Evolutionary conservation across 352 stramenopile species (phyloP).

Genomic region (Phytophthora vignae): DNA sequence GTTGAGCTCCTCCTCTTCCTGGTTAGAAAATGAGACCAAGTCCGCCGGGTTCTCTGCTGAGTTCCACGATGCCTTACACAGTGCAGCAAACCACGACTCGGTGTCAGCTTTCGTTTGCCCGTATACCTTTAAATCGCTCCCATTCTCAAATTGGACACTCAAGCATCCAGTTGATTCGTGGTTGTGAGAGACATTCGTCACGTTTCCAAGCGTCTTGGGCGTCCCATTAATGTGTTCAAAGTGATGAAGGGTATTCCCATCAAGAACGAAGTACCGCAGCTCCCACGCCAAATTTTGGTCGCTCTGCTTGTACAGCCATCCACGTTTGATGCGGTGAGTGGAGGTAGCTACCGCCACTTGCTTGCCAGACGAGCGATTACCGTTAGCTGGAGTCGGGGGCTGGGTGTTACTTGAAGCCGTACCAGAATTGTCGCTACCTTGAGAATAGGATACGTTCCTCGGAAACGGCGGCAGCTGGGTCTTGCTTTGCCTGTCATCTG

Average conservation of each 20-base stretch:
- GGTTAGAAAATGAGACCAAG: constrained; percentile 13
- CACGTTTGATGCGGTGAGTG: constrained; percentile 41
- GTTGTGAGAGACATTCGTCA: constrained; percentile 58
- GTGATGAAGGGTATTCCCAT: constrained; percentile 58
- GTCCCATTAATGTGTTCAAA: constrained; percentile 56
- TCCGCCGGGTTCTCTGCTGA: constrained; percentile 18
- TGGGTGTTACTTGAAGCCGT: constrained; percentile 10
- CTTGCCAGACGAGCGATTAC: constrained; percentile 13
- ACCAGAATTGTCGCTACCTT: constrained; percentile 15
- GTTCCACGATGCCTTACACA: constrained; percentile 40
- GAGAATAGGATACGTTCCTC: constrained; percentile 20
- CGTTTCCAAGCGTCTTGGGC: constrained; percentile 47
- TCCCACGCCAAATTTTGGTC: constrained; percentile 63
- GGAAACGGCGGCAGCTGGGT: constrained; percentile 33
- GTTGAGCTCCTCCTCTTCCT: constrained; percentile 17
- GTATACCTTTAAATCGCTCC: constrained; percentile 56
- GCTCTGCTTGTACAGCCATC: constrained; percentile 74
- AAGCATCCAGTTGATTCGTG: constrained; percentile 44
- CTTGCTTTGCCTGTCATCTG: constrained; percentile 21
- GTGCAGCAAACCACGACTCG: constrained; percentile 55
- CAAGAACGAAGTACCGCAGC: constrained; percentile 70
- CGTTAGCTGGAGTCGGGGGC: constrained; percentile 14
- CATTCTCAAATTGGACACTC: constrained; percentile 55
- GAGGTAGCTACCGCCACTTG: constrained; percentile 3
- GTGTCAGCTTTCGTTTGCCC: constrained; percentile 54